A percentile compares a stretch with the other conserved stretches of the same genome.
Conservation (phyloP, 495 filamentous ascomycete genomes). For the Beverwykella pulmonaria region DNA sequence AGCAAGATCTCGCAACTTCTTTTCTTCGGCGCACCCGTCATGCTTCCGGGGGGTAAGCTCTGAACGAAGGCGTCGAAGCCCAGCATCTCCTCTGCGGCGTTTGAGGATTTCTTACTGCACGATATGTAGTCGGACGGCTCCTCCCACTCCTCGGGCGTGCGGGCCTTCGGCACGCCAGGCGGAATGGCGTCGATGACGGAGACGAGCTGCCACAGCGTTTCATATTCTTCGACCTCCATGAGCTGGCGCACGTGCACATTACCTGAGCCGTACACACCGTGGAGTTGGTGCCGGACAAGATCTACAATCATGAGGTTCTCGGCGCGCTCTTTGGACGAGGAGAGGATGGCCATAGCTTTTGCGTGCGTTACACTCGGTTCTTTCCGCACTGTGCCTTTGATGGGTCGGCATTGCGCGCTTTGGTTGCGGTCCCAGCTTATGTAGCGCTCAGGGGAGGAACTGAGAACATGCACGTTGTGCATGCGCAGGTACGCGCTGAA, state of each 20-base stretch:
- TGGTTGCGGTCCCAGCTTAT: slow-evolving; percentile 67
- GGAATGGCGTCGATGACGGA: slow-evolving; percentile 79
- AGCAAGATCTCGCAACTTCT: slow-evolving; percentile 80
- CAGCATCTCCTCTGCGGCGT: slow-evolving; percentile 3
- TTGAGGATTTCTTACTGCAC: neutral
- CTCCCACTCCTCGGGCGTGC: slow-evolving; percentile 46
- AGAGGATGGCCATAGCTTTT: slow-evolving; percentile 68
- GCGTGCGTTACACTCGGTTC: slow-evolving; percentile 62
- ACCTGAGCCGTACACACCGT: slow-evolving; percentile 72
- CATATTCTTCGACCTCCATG: slow-evolving; percentile 85
- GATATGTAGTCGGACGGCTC: slow-evolving; percentile 40
- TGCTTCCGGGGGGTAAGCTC: slow-evolving; percentile 82
- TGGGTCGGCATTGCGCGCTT: slow-evolving; percentile 71
- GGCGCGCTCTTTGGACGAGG: slow-evolving; percentile 83
- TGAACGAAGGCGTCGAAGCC: slow-evolving; percentile 77
- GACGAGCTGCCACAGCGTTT: slow-evolving; percentile 86
- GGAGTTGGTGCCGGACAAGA: slow-evolving; percentile 87
- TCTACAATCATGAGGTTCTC: slow-evolving; percentile 99
- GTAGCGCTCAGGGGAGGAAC: slow-evolving; percentile 91
- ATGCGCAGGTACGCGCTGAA: slow-evolving; percentile 84
- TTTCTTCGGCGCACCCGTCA: slow-evolving; percentile 95
- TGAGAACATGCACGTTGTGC: slow-evolving; percentile 64
- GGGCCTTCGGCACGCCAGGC: slow-evolving; percentile 30
- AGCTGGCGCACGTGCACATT: slow-evolving; percentile 67
- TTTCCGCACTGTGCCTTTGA: slow-evolving; percentile 93